These are phyloP conservation scores for Oemleria cerasiformis DNA, from an alignment of 306 rosid genomes.

Conservation along the genomic window DNA sequence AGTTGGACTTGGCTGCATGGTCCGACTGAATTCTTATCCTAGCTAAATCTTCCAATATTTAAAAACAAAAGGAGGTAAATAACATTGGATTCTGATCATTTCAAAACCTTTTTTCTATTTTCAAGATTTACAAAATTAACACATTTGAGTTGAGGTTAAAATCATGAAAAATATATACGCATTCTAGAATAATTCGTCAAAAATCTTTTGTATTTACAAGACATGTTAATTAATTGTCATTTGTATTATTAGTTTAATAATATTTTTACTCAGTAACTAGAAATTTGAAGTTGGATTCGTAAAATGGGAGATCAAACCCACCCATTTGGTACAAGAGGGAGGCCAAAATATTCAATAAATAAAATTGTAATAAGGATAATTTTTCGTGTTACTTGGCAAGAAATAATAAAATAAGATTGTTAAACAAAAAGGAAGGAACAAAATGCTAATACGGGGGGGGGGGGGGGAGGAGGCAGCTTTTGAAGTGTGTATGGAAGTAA, in stretches of 20 bases:
- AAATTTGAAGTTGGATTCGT: too few species aligned
- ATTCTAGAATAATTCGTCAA: too few species aligned
- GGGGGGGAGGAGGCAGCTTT: conserved; percentile 9
- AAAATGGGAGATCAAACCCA: too few species aligned
- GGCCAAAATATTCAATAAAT: too few species aligned
- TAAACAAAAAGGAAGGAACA: conserved; percentile 1
- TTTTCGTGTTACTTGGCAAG: background rate
- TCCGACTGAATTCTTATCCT: background rate
- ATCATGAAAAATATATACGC: too few species aligned
- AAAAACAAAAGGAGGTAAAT: background rate
- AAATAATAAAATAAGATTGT: background rate
- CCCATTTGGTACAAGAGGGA: too few species aligned
- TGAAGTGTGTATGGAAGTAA: conserved; percentile 10
- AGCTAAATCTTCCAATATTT: background rate
- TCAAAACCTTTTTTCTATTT: background rate
- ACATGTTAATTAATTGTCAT: too few species aligned
- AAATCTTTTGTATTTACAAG: too few species aligned
- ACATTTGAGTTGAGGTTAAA: background rate
- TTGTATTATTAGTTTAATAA: too few species aligned
- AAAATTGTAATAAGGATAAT: too few species aligned
- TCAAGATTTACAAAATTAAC: background rate
- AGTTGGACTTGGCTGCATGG: background rate
- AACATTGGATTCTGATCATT: conserved; percentile 13
- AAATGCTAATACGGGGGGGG: conserved; percentile 11
- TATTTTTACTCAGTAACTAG: too few species aligned